phyloP scores from a whole-genome alignment of 1,284 basidiomycete species.

The Sporisorium exsertum region DNA sequence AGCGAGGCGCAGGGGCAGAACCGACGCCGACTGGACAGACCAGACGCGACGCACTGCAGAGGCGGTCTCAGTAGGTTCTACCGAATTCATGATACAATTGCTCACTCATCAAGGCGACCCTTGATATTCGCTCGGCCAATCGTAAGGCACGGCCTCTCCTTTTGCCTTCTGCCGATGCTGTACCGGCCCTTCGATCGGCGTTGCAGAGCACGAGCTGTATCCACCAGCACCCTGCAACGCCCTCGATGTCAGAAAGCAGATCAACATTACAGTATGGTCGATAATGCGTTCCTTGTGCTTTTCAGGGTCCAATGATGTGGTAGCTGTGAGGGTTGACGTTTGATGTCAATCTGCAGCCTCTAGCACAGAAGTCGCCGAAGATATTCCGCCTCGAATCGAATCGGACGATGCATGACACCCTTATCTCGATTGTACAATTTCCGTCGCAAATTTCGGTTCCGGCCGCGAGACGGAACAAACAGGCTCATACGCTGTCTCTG shows the following conservation, averaged over 20 bases:
- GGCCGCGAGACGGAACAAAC: conserved; percentile 37
- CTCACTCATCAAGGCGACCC: conserved; percentile 33
- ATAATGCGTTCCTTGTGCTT: conserved; percentile 9
- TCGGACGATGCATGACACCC: neutral
- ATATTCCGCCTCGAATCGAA: neutral
- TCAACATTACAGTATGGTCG: too few species aligned
- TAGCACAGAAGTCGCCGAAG: neutral
- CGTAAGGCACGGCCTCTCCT: neutral
- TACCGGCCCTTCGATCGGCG: neutral
- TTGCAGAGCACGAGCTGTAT: neutral
- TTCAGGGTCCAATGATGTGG: conserved; percentile 26
- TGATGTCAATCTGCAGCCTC: conserved; percentile 23
- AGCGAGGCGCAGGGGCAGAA: too few species aligned
- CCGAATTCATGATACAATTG: conserved; percentile 31
- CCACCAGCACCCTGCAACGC: neutral
- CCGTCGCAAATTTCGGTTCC: conserved; percentile 34
- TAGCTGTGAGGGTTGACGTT: neutral
- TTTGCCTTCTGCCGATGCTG: neutral
- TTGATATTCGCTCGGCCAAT: conserved; percentile 13
- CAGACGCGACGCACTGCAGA: too few species aligned
- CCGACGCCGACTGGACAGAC: too few species aligned
- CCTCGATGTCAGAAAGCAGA: neutral
- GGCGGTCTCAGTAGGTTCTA: conserved; percentile 1
- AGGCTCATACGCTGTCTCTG: conserved; percentile 19
- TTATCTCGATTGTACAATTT: too few species aligned